Base-by-base conservation (phyloP, 768 basidiomycete species). In the Kwoniella sp. region DNA sequence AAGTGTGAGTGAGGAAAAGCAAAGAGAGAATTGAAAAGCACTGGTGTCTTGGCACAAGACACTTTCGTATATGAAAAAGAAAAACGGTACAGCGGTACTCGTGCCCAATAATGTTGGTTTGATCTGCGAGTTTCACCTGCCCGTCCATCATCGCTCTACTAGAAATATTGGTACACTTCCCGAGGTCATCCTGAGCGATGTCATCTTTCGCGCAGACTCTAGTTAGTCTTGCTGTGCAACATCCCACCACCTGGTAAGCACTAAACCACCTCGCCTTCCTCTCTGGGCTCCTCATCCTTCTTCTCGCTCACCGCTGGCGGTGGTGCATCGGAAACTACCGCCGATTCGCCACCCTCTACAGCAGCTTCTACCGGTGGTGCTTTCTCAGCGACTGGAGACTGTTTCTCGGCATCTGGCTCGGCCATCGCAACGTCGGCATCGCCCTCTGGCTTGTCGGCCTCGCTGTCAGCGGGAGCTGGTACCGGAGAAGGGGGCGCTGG, bases 381-480 rank as follows among this genome's bases (percentile, higher is more conserved):
- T 19, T 44, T 44, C 40, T 44, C 40, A 44, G 40, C 40, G 40
- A 44, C 40, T 10, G 40, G 40, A 3, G 40, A 44, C 17, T 44
- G 40, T 15, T 44, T 44, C 40, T 36, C 33, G 5, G 51, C 33
- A 15, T 29, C 56, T 13, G 58, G 58, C 49, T 68, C 66, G 12
- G 29, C 62, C 66, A 68, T 68, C 13, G 27, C 57, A 4, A 68
- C 62, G 29, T 68, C 66, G 15, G 24, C 66, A 40, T 68, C 66
- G 15, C 46, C 55, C 7, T 61, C 54, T 19, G 25, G 40, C 46
- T 58, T 64, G 21, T 63, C 47, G 17, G n/a, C 37, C 5, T 12
- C 21, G 22, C 9, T 13, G 13, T 55, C 52, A 2, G 5, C 21
- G n/a, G 19, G 10, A 47, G 40, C 36, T 30, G 33, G 40, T 9